Conservation (phyloP, 306 rosid species). For the Citrullus mucosospermus region DNA sequence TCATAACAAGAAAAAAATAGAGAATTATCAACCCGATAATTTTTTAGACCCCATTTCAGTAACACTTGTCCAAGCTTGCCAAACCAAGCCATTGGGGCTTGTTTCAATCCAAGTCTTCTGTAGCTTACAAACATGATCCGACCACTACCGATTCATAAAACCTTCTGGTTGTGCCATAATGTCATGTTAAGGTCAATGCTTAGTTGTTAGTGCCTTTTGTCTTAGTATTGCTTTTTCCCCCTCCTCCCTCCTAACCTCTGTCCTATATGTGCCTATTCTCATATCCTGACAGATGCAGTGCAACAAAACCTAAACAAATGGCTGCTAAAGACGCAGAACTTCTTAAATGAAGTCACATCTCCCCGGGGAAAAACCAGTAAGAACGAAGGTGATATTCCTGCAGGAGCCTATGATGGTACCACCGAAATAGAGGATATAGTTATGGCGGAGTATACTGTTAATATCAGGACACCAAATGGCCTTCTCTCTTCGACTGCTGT, state of each 20-base stretch:
- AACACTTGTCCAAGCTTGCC: neutral
- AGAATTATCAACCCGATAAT: neutral
- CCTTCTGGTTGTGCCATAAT: neutral
- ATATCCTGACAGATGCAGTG: slow-evolving; percentile 36
- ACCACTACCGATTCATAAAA: neutral
- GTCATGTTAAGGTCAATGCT: neutral
- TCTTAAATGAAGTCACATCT: slow-evolving; percentile 68
- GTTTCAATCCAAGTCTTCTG: neutral
- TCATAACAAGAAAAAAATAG: neutral
- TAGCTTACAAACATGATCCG: neutral
- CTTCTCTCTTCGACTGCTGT: slow-evolving; percentile 73
- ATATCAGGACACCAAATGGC: slow-evolving; percentile 57
- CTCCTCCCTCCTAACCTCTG: neutral
- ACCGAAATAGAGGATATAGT: slow-evolving; percentile 57
- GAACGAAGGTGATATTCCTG: slow-evolving; percentile 36
- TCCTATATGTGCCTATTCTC: slow-evolving; percentile 2
- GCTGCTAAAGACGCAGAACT: slow-evolving; percentile 63
- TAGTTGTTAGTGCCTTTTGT: neutral
- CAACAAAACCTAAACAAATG: slow-evolving; percentile 57
- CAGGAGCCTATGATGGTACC: slow-evolving; percentile 25
- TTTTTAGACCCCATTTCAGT: neutral
- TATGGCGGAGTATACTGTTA: slow-evolving; percentile 58
- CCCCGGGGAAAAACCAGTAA: slow-evolving; percentile 53
- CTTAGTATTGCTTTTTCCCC: neutral
- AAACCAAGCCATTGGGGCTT: neutral